Percentiles rank a stretch among this genome's conserved stretches.
Evolutionary conservation across 2,329 filamentous ascomycete genomes (phyloP).

Genomic region (Aureobasidium namibiae): DNA sequence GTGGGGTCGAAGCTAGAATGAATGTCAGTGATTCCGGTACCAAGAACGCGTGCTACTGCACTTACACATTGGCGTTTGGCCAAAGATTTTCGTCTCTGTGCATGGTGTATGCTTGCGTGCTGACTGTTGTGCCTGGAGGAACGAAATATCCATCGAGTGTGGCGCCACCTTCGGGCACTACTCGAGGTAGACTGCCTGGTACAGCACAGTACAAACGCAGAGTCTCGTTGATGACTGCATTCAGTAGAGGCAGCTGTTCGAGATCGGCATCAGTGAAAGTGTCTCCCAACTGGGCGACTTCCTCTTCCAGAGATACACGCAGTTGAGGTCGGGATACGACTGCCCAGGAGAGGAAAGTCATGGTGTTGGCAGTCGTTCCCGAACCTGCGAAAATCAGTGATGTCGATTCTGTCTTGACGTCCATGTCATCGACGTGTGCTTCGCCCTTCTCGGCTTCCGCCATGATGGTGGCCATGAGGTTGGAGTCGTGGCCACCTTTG

Average conservation of each 20-base stretch:
- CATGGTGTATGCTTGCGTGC: slow-evolving; percentile 31
- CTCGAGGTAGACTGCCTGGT: slow-evolving; percentile 28
- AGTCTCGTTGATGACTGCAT: slow-evolving; percentile 32
- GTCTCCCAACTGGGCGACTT: slow-evolving; percentile 13
- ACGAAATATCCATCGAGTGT: slow-evolving; percentile 29
- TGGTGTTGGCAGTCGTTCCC: slow-evolving; percentile 19
- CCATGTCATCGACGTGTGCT: slow-evolving; percentile 15
- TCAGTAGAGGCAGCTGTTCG: slow-evolving; percentile 24
- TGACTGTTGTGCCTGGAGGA: slow-evolving; percentile 28
- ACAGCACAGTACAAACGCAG: slow-evolving; percentile 30
- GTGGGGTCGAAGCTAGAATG: slow-evolving; percentile 25
- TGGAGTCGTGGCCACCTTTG: slow-evolving; percentile 13
- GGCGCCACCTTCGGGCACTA: slow-evolving; percentile 27
- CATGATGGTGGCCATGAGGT: slow-evolving; percentile 18
- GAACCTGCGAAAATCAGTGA: slow-evolving; percentile 22
- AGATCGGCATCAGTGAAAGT: slow-evolving; percentile 22
- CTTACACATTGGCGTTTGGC: slow-evolving; percentile 18
- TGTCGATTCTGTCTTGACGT: slow-evolving; percentile 20
- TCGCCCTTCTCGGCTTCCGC: slow-evolving; percentile 18
- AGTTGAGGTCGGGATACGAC: slow-evolving; percentile 14
- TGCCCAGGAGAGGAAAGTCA: slow-evolving; percentile 16
- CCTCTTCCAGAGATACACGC: slow-evolving; percentile 14
- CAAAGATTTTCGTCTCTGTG: slow-evolving; percentile 26
- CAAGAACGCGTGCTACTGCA: background rate
- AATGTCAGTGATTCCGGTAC: background rate